phyloP scores from a whole-genome alignment of 2,329 filamentous ascomycete species.

The Aspergillus spinulosporus region DNA sequence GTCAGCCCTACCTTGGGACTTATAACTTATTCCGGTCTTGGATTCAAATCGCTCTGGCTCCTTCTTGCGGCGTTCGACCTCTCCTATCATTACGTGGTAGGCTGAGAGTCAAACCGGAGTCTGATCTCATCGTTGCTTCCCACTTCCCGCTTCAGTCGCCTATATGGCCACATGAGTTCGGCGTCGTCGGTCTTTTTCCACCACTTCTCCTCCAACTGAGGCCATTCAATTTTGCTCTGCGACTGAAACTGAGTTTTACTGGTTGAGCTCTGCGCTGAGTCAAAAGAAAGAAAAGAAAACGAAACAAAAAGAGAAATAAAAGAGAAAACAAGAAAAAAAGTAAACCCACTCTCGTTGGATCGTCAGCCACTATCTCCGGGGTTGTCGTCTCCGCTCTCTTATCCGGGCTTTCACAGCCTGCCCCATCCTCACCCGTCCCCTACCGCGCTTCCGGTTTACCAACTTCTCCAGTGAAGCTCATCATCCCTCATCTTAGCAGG shows the following conservation, averaged over 20 bases:
- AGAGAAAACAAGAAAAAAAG: no score
- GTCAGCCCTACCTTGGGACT: conserved; percentile 4
- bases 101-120: conserved; percentile 18
- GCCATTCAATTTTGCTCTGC: conserved; percentile 9
- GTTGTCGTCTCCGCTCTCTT: conserved; percentile 23
- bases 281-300: background rate
- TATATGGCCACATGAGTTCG: conserved; percentile 33
- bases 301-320: no score
- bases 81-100: conserved; percentile 23
- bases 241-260: conserved; percentile 3
- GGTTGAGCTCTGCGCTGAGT: conserved; percentile 1
- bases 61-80: conserved; percentile 11
- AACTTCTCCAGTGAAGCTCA: background rate
- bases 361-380: conserved; percentile 15
- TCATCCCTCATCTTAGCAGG: no score
- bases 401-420: conserved; percentile 22
- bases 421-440: conserved; percentile 12
- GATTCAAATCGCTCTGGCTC: conserved; percentile 5
- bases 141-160: conserved; percentile 22
- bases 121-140: conserved; percentile 29
- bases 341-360: background rate
- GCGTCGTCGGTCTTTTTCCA: conserved; percentile 19
- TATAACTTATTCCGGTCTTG: conserved; percentile 4
- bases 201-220: conserved; percentile 15
- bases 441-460: conserved; percentile 1